Evolutionary conservation across 768 basidiomycete species (phyloP).

Genomic region (Flagelloscypha sp.): DNA sequence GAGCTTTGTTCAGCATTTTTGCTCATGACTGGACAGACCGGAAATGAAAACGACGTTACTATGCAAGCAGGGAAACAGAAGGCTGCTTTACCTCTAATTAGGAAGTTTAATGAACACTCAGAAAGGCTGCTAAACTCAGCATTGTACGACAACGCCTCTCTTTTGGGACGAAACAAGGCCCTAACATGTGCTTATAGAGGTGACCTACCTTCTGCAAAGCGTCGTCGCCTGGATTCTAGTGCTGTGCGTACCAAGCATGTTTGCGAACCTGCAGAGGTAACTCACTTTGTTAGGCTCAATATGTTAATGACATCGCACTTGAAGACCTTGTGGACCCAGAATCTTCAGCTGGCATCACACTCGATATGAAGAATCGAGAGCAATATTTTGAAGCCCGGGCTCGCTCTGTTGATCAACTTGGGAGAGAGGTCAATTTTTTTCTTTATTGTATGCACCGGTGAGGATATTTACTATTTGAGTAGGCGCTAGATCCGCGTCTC

Average conservation of each 20-base stretch:
- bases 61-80: conserved; percentile 93
- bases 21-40: conserved; percentile 46
- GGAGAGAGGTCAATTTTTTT: no score
- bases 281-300: conserved; percentile 21
- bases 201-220: conserved; percentile 50
- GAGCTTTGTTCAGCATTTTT: conserved; percentile 4
- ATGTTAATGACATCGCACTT: conserved; percentile 59
- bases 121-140: conserved; percentile 79
- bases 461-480: conserved; percentile 45
- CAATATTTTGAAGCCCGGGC: conserved; percentile 77
- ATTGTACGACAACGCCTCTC: conserved; percentile 36
- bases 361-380: conserved; percentile 84
- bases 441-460: conserved; percentile 5
- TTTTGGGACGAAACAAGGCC: conserved; percentile 1
- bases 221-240: conserved; percentile 45
- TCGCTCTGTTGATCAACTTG: conserved; percentile 16
- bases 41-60: conserved; percentile 83
- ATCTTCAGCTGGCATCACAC: conserved; percentile 54
- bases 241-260: conserved; percentile 1
- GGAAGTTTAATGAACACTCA: conserved; percentile 97
- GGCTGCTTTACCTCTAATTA: conserved; percentile 83
- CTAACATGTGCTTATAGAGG: conserved; percentile 29
- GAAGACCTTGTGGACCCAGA: conserved; percentile 77
- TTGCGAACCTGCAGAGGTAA: conserved; percentile 1
- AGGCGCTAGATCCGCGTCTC: no score